Evolutionary conservation across 306 rosid genomes (phyloP), one percentile per base, ranked within the genome.

Genomic region (Styphnolobium japonicum): DNA sequence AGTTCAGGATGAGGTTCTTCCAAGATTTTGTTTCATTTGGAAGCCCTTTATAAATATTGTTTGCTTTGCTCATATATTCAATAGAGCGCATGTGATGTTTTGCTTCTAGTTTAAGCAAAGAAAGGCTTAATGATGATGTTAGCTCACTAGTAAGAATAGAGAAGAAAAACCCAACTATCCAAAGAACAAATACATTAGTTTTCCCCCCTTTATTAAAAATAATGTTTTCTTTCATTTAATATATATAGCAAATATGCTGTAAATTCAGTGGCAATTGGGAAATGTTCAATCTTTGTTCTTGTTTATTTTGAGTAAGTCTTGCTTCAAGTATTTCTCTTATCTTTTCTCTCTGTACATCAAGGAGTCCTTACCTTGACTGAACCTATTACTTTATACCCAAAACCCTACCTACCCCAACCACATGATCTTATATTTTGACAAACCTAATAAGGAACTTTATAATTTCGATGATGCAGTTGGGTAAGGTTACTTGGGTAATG

Each of bases 1-100:
- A 74, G 84, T 80, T 53, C 61, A 22, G 71, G 75, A 75, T 87
- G 85, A 86, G 92, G 85, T 84, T 84, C 84, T 80, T 75, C 71
- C 69, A 77, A 80, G 88, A 71, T 86, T 76, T 76, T 37, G 46
- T 72, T 64, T 78, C 75, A 12, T 18, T 67, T 60, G 83, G 66
- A 57, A 67, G 68, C 48, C 56, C 77, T 16, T 62, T 49, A 68
- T n/a, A n/a, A n/a, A n/a, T n/a, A n/a, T n/a, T n/a, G n/a, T n/a
- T n/a, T n/a, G n/a, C n/a, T n/a, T n/a, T n/a, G 68, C 80, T 68
- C 84, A 61, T 67, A 48, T 15, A 51, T 64, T 78, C 22, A 60
- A 48, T 80, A 52, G 75, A 81, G 55, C 67, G 19, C 29, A 63
- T 75, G 66, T 79, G 25, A 29, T 82, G 81, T 11, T 39, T 43